Evolutionary conservation across 805 yeast species (phyloP).

Genomic region (Spathaspora gorwiae): DNA sequence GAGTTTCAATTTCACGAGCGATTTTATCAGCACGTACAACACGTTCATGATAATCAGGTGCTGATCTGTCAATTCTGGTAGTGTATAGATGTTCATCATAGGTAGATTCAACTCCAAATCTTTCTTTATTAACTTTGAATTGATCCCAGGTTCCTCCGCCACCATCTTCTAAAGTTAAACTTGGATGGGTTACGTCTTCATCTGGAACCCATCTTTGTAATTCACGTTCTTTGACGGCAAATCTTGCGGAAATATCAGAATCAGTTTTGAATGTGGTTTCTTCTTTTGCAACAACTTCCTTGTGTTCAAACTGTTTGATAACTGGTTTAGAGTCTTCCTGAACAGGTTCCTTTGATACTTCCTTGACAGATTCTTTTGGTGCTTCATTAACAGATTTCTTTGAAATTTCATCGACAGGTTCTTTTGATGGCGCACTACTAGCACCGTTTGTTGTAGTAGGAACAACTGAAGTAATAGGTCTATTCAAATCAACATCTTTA

Average conservation of each 20-base stretch:
- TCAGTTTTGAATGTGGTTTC: constrained; percentile 66
- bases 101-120: constrained; percentile 83
- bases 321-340: not conserved
- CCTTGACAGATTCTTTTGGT: not conserved
- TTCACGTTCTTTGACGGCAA: constrained; percentile 57
- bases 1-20: constrained; percentile 79
- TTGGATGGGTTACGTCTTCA: constrained; percentile 17
- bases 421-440: not conserved
- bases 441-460: not conserved
- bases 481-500: constrained; percentile 30
- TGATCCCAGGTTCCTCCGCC: constrained; percentile 72
- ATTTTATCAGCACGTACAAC: constrained; percentile 67
- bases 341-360: not conserved
- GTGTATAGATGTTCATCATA: constrained; percentile 87
- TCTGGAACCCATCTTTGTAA: constrained; percentile 86
- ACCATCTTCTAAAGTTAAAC: constrained; percentile 35
- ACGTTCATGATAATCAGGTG: constrained; percentile 68
- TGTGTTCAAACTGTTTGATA: not conserved
- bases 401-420: not conserved
- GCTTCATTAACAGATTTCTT: not conserved
- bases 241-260: constrained; percentile 61
- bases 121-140: constrained; percentile 82
- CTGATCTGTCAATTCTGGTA: constrained; percentile 62
- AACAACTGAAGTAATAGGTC: not conserved
- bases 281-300: not conserved